A percentile compares a stretch with the other conserved stretches of the same genome.
Evolutionary conservation across 2,329 filamentous ascomycete species (phyloP).

Genomic region (Ascochyta viciae-villosae): DNA sequence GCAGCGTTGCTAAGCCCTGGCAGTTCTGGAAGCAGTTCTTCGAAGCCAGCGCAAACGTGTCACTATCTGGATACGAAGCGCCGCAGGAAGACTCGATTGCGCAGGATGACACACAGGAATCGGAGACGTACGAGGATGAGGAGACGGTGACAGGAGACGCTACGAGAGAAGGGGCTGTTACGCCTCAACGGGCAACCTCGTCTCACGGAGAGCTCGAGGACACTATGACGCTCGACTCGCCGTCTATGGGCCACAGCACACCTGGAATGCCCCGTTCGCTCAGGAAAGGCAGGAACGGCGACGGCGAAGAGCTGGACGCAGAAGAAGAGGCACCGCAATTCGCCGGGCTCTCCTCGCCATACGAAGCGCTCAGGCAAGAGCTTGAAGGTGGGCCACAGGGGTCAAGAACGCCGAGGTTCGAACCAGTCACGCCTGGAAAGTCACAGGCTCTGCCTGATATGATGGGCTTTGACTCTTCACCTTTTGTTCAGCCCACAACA

Average conservation of each 20-base stretch:
- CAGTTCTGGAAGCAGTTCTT: conserved; percentile 99
- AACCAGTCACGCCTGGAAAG: conserved; percentile 48
- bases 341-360: conserved; percentile 76
- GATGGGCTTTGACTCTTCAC: conserved; percentile 58
- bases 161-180: conserved; percentile 54
- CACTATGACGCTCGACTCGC: conserved; percentile 72
- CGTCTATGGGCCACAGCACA: conserved; percentile 66
- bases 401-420: conserved; percentile 36
- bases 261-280: conserved; percentile 53
- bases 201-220: conserved; percentile 55
- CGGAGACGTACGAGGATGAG: conserved; percentile 52
- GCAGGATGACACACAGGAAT: conserved; percentile 50
- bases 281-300: conserved; percentile 21
- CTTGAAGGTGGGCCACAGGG: conserved; percentile 69
- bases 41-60: conserved; percentile 96
- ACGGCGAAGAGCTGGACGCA: conserved; percentile 19
- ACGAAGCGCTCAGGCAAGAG: conserved; percentile 75
- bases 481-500: conserved; percentile 54
- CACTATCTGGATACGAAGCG: conserved; percentile 92
- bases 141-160: conserved; percentile 51
- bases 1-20: conserved; percentile 2
- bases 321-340: conserved; percentile 54
- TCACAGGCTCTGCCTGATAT: conserved; percentile 50
- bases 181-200: conserved; percentile 41
- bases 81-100: conserved; percentile 64